These are phyloP conservation scores for Aegilops longissima DNA, from an alignment of 176 grass and related monocot species.

Conservation along the genomic window DNA sequence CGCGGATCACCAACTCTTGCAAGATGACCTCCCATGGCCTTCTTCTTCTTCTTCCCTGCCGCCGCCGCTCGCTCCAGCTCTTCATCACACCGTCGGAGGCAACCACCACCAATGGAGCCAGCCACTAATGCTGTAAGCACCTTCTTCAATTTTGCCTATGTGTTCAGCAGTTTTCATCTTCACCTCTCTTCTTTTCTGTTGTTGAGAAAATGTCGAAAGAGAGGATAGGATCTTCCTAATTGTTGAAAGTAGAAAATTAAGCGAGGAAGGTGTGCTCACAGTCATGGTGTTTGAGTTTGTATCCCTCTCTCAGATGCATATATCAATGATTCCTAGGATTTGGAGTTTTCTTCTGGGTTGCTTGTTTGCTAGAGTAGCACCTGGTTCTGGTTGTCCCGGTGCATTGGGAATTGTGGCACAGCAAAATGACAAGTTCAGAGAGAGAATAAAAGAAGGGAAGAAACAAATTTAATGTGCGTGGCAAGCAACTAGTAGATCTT, in stretches of 20 bases:
- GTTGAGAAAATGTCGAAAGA: not conserved
- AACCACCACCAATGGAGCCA: slow-evolving; percentile 38
- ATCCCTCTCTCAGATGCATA: not conserved
- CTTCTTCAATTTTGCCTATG: not conserved
- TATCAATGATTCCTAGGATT: slow-evolving; percentile 66
- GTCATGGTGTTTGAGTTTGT: slow-evolving; percentile 12
- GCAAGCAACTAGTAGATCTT: slow-evolving; percentile 20
- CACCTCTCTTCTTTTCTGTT: not conserved
- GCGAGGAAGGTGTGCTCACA: not conserved
- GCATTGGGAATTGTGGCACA: slow-evolving; percentile 66
- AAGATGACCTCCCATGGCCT: slow-evolving; percentile 51
- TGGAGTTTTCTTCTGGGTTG: slow-evolving; percentile 74
- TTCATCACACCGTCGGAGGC: slow-evolving; percentile 23
- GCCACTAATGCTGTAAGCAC: slow-evolving; percentile 33
- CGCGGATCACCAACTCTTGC: slow-evolving; percentile 31
- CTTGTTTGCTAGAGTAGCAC: slow-evolving; percentile 50
- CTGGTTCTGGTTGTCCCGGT: slow-evolving; percentile 54
- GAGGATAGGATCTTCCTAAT: not conserved
- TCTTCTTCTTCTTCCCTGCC: not conserved
- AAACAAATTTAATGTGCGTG: slow-evolving; percentile 26
- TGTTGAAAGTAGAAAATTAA: not conserved
- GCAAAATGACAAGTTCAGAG: slow-evolving; percentile 50
- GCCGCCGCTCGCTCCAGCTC: slow-evolving; percentile 27
- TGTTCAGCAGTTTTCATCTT: not conserved
- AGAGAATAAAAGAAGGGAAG: slow-evolving; percentile 17